Base-by-base conservation (phyloP, 768 basidiomycete genomes). In the Lactarius pseudohatsudake region DNA sequence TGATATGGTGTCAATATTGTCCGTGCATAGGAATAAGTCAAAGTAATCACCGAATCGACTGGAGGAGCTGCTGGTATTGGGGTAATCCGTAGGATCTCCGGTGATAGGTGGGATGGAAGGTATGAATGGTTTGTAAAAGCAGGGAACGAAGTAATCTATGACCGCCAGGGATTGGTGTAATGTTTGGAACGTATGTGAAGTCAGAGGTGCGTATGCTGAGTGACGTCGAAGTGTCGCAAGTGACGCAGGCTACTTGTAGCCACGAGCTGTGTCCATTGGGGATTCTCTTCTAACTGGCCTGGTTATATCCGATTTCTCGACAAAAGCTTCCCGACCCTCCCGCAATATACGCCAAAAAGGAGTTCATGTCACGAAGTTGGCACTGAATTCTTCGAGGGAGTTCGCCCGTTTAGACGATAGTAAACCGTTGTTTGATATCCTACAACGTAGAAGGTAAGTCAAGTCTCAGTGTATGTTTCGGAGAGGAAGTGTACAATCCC, bases 1-100 rank as follows among this genome's bases (percentile, higher is more conserved):
- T n/a, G n/a, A n/a, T n/a, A n/a, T n/a, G n/a, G n/a, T n/a, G n/a
- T n/a, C n/a, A n/a, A n/a, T n/a, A n/a, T n/a, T n/a, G n/a, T 32
- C 32, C 16, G 8, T 15, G 9, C 62, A 50, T 2, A 26, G 26
- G 16, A 3, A 41, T 18, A 43, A 20, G 32, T 16, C 22, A 62
- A 34, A 9, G 34, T 28, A 59, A 78, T 60, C 60, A 86, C 84
- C 89, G 82, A 41, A 91, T 67, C 43, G 82, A 82, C 40, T 72
- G 75, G 40, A 93, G 76, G 15, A 93, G 74, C 60, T 87, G 84
- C 66, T 38, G 38, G 2, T 38, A 38, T 36, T 11, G 36, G 10
- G 36, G 36, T 0, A 11, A 36, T 36, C 36, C 11, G 9, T 36
- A 10, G 36, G 10, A 11, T 10, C 36, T 10, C 36, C 10, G 10